Base-by-base conservation (phyloP, 2,329 filamentous ascomycete genomes). In the Talaromyces sp. region DNA sequence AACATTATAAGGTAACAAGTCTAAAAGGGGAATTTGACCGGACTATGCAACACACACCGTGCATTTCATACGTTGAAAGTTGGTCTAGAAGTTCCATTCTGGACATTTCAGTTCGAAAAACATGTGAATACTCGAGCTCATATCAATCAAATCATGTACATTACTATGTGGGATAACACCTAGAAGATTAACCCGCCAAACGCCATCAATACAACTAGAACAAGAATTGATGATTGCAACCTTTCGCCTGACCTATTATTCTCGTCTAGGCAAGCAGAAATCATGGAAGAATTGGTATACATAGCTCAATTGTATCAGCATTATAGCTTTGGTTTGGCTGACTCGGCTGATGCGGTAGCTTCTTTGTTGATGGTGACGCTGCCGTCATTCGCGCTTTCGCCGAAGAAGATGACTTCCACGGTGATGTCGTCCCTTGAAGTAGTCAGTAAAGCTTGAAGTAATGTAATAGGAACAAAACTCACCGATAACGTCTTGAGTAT, bases 361-460 rank as follows among this genome's bases (percentile, higher is more conserved):
- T 97, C 94, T 69, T 89, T 83, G 78, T 98, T 99, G 65, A 96
- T 77, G 5, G 89, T 86, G 5, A 98, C 90, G 68, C 90, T 89
- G 41, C 93, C 93, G 35, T 85, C 90, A 75, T 89, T 89, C 62
- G 89, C 74, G 41, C 89, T 87, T 70, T 96, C 87, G 66, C 95
- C 95, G 73, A 99, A 99, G 85, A 99, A 99, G 74, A 99, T 96
- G 67, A 99, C 95, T 78, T 99, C 92, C 16, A 99, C 94, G 0
- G 95, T 99, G 68, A 99, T 81, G 75, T 99, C 95, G 75, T 99
- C 95, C 70, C 92, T 94, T 66, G 4, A 74, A 72, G 54, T 71
- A 57, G 72, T 72, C 67, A 67, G 66, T 71, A 64, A 70, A 62
- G 14, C 60, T 43, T 35, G n/a, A 9, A 45, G 37, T 27, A 9